Conservation (phyloP, 352 stramenopile genomes). For the Globisporangium camurandrum region DNA sequence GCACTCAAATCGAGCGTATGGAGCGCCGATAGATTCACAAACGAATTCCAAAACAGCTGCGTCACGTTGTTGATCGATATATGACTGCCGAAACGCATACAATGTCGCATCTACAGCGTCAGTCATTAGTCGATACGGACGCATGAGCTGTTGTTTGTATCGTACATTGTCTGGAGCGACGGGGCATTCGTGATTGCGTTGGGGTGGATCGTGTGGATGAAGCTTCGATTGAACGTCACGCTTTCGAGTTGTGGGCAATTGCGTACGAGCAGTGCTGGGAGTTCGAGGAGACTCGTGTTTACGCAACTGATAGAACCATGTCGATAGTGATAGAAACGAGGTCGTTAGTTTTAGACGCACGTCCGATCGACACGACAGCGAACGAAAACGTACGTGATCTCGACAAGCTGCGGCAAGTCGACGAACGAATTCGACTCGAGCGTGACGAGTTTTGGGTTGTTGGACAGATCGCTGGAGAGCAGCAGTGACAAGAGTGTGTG, state of each 20-base stretch:
- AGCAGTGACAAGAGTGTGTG: no score
- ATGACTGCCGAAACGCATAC: slow-evolving; percentile 13
- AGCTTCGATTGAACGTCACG: slow-evolving; percentile 33
- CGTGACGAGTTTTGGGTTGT: slow-evolving; percentile 41
- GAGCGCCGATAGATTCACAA: slow-evolving; percentile 36
- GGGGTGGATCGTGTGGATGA: slow-evolving; percentile 20
- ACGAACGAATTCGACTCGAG: slow-evolving; percentile 42
- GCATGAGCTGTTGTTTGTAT: neutral
- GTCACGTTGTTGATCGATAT: slow-evolving; percentile 39
- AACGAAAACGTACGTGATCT: slow-evolving; percentile 29
- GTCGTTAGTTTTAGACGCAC: neutral
- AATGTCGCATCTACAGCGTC: neutral
- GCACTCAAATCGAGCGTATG: slow-evolving; percentile 49
- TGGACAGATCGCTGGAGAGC: slow-evolving; percentile 46
- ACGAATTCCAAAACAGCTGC: slow-evolving; percentile 26
- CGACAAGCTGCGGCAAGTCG: slow-evolving; percentile 28
- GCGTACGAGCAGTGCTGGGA: slow-evolving; percentile 24
- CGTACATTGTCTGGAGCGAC: slow-evolving; percentile 32
- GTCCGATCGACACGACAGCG: no score
- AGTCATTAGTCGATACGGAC: neutral
- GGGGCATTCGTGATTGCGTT: slow-evolving; percentile 27
- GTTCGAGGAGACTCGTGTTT: slow-evolving; percentile 28
- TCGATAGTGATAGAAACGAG: neutral
- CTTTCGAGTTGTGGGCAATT: slow-evolving; percentile 31
- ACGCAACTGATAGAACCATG: slow-evolving; percentile 18